A percentile compares a stretch with the other conserved stretches of the same genome.
Conservation (phyloP, 345 rosid genomes). For the Pistacia vera region DNA sequence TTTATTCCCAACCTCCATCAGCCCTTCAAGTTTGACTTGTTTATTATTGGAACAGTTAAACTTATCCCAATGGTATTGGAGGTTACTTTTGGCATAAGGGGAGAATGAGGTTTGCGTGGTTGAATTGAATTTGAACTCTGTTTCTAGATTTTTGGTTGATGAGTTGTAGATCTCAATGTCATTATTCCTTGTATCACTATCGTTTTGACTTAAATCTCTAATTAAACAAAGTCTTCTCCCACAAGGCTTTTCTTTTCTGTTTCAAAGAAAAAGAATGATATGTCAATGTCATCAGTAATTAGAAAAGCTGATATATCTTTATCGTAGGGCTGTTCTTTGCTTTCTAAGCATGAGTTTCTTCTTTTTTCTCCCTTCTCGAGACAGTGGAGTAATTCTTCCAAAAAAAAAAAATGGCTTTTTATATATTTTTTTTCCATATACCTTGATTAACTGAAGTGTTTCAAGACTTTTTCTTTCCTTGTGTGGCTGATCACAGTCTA, state of each 20-base stretch:
- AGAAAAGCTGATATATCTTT: conserved; percentile 18
- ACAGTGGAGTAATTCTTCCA: not conserved
- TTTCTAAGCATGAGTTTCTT: conserved; percentile 19
- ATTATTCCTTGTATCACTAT: not conserved
- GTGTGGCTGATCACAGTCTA: not conserved
- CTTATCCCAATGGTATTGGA: not conserved
- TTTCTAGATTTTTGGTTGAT: conserved; percentile 10
- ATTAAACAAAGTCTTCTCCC: not conserved
- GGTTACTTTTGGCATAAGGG: not conserved
- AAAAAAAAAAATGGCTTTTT: not conserved
- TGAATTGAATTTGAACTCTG: conserved; percentile 7
- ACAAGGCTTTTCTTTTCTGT: not conserved
- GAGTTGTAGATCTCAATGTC: conserved; percentile 5
- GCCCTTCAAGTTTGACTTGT: not conserved
- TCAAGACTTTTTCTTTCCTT: not conserved
- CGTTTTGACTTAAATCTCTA: conserved; percentile 8
- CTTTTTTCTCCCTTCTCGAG: conserved; percentile 16
- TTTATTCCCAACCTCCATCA: not conserved
- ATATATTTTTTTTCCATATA: not conserved
- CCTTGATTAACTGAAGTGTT: not conserved
- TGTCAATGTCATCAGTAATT: conserved; percentile 17
- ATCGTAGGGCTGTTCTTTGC: conserved; percentile 2
- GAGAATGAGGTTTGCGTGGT: conserved; percentile 8
- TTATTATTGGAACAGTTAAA: not conserved
- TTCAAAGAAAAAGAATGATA: conserved; percentile 5